Evolutionary conservation across 495 filamentous ascomycete species (phyloP), one percentile per base, ranked within the genome.

Genomic region (Venustampulla echinocandica): DNA sequence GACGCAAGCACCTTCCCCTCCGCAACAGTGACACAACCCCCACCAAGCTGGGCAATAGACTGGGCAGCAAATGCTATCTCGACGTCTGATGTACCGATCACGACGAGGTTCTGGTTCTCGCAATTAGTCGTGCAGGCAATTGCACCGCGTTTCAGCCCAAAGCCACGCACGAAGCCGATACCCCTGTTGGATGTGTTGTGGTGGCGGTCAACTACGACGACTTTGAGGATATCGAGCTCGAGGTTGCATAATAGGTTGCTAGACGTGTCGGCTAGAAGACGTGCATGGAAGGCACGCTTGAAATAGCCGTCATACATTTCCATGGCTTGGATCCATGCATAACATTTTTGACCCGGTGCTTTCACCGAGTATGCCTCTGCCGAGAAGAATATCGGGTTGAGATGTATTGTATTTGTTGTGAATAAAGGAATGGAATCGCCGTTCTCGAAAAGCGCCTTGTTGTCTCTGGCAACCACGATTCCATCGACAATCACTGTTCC

Each of bases 61-160:
- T 37, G 14, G 5, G 37, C 43, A 6, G 43, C 43, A 37, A 19
- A n/a, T 19, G 43, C 44, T 5, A 47, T 47, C 23, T 47, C 33
- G n/a, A 14, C 10, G 40, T 47, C 44, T 22, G 35, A 39, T 3
- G 44, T 40, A 1, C 44, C 44, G 13, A 47, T 40, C 1, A 47
- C 44, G 14, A 40, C 44, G 2, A 47, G 35, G 32, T 47, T 47
- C 23, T 47, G 44, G 18, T 47, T 47, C 22, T 47, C 44, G 35
- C 35, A 47, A 32, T 40, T 47, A 4, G 43, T 46, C 13, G 43
- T 46, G 18, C 43, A 46, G 3, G 43, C 43, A 37, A 46, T 46
- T n/a, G 43, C 43, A 5, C 43, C 43, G 22, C 23, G 35, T 25
- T 46, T 15, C 11, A 46, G 13, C 10, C 30, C 43, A 37, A 46